Percentiles rank a stretch among this genome's conserved stretches.
Conservation (phyloP, 192 early-diverging fungal species). For the Globomyces pollinis-pini region DNA sequence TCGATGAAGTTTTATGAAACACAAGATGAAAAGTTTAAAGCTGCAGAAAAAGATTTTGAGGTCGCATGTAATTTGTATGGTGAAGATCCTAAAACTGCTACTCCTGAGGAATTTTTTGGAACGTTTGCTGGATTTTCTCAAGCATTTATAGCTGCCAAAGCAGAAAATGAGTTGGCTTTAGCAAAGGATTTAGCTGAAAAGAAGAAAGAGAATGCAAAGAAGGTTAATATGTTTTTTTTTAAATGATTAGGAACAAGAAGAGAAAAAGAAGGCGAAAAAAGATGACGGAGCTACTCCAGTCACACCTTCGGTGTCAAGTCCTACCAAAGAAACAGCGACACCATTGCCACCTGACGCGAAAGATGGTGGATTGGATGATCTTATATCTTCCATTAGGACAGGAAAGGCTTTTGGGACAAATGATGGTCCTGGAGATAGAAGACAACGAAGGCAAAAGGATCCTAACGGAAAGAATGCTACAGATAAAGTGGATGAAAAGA, state of each 20-base stretch:
- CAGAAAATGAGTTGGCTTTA: conserved; percentile 34
- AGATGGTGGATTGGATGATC: conserved; percentile 39
- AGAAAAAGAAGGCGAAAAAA: conserved; percentile 31
- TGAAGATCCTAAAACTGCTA: conserved; percentile 41
- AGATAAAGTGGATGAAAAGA: not conserved
- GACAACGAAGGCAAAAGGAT: conserved; percentile 1
- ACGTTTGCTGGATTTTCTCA: conserved; percentile 35
- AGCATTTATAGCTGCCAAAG: conserved; percentile 21
- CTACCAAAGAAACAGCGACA: too few relatives aligned
- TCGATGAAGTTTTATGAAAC: conserved; percentile 21
- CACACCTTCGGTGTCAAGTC: too few relatives aligned
- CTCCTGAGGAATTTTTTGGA: conserved; percentile 48
- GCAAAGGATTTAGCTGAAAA: conserved; percentile 30
- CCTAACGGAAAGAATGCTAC: not conserved
- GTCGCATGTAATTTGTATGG: conserved; percentile 27
- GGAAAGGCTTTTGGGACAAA: conserved; percentile 31
- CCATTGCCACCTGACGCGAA: conserved; percentile 10
- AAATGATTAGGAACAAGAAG: conserved; percentile 37
- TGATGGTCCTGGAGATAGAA: not conserved
- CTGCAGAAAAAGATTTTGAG: conserved; percentile 33
- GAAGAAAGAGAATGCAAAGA: conserved; percentile 34
- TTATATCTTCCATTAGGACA: conserved; percentile 40
- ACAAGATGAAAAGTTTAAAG: conserved; percentile 25
- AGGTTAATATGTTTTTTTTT: conserved; percentile 13
- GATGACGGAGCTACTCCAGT: conserved; percentile 4